Evolutionary conservation across 2,329 filamentous ascomycete species (phyloP).

Genomic region (Fonsecaea multimorphosa): DNA sequence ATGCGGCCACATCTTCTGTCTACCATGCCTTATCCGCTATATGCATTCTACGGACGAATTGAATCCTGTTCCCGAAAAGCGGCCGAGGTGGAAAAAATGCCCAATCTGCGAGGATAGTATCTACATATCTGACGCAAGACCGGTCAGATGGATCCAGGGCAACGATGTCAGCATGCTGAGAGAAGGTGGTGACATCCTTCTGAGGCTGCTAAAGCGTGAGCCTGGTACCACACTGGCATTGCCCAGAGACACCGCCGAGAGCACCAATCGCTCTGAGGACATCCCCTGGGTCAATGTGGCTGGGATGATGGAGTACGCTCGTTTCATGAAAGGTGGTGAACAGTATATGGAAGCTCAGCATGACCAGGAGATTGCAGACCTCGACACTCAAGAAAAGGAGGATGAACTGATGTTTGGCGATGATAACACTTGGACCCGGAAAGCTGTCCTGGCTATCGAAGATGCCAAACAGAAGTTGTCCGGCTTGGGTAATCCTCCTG

Average conservation of each 20-base stretch:
- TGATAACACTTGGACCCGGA: slow-evolving; percentile 89
- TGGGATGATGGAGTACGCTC: slow-evolving; percentile 91
- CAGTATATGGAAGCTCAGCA: slow-evolving; percentile 86
- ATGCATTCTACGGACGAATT: slow-evolving; percentile 86
- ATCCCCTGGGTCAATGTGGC: slow-evolving; percentile 95
- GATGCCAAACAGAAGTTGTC: slow-evolving; percentile 76
- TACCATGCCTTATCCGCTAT: slow-evolving; percentile 90
- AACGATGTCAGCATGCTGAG: slow-evolving; percentile 82
- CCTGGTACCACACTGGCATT: slow-evolving; percentile 84
- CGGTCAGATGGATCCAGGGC: slow-evolving; percentile 88
- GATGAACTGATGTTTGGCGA: slow-evolving; percentile 92
- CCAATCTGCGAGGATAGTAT: slow-evolving; percentile 93
- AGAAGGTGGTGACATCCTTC: slow-evolving; percentile 85
- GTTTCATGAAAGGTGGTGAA: slow-evolving; percentile 91
- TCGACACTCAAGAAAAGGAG: slow-evolving; percentile 79
- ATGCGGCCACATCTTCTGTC: slow-evolving; percentile 95
- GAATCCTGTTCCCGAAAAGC: slow-evolving; percentile 67
- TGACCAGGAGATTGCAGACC: slow-evolving; percentile 75
- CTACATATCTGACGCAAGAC: slow-evolving; percentile 87
- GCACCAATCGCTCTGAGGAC: slow-evolving; percentile 71
- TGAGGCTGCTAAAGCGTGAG: slow-evolving; percentile 82
- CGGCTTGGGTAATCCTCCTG: slow-evolving; percentile 70
- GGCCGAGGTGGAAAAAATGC: slow-evolving; percentile 87
- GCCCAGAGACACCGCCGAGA: slow-evolving; percentile 79
- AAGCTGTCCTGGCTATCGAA: slow-evolving; percentile 75